phyloP scores from a whole-genome alignment of 345 rosid genomes.

The Ceriops tagal region DNA sequence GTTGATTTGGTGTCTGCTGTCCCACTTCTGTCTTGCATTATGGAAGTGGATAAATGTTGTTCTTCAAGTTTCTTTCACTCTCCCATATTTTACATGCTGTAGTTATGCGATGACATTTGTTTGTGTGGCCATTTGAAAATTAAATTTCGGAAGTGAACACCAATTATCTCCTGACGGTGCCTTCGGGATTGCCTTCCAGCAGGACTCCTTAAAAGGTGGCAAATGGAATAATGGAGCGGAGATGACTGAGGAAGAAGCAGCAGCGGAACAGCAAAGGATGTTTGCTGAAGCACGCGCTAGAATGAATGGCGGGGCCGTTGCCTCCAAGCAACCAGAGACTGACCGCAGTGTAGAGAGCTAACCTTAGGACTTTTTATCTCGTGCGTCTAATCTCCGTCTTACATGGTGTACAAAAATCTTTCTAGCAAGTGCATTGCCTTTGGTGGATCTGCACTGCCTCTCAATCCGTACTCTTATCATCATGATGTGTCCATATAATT shows the following conservation, averaged over 20 bases:
- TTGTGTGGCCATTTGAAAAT: background rate
- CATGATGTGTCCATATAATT: conserved; percentile 38
- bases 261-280: conserved; percentile 99
- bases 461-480: conserved; percentile 34
- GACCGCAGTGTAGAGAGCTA: conserved; percentile 61
- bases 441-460: conserved; percentile 36
- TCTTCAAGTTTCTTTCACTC: background rate
- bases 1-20: background rate
- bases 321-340: conserved; percentile 66
- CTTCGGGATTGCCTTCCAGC: conserved; percentile 48
- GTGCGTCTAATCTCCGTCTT: conserved; percentile 25
- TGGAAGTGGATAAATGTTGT: background rate
- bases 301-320: conserved; percentile 76
- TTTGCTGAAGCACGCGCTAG: conserved; percentile 99
- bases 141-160: background rate
- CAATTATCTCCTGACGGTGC: conserved; percentile 3
- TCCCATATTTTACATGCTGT: background rate
- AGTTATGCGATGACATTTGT: too few relatives aligned
- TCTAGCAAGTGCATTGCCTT: conserved; percentile 38
- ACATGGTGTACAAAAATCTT: conserved; percentile 35
- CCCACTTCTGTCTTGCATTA: background rate
- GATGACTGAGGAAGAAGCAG: conserved; percentile 98
- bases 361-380: conserved; percentile 29
- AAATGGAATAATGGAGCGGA: conserved; percentile 80
- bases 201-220: conserved; percentile 85